Conservation (phyloP, 2,329 filamentous ascomycete species). For the Orbilia brochopaga region DNA sequence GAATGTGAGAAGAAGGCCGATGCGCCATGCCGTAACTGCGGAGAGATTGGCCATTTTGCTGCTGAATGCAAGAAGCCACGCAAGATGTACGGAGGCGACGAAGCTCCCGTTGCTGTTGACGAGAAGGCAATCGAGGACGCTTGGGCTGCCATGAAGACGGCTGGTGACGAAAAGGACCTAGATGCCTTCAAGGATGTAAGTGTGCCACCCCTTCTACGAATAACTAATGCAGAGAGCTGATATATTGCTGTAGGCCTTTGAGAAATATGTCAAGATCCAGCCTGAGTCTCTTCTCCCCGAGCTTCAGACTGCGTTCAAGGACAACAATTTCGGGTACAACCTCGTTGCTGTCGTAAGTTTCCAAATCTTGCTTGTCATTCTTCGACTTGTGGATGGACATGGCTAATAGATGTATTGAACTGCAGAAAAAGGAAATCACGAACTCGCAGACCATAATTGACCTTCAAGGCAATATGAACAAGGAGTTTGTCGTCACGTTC, state of each 20-base stretch:
- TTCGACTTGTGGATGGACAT: not conserved
- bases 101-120: not conserved
- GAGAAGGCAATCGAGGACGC: slow-evolving; percentile 61
- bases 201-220: slow-evolving; percentile 55
- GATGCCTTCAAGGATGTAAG: slow-evolving; percentile 68
- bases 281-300: slow-evolving; percentile 67
- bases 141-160: slow-evolving; percentile 65
- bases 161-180: slow-evolving; percentile 65
- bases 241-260: slow-evolving; percentile 55
- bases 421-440: slow-evolving; percentile 63
- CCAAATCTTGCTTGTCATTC: not conserved
- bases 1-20: slow-evolving; percentile 35
- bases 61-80: slow-evolving; percentile 66
- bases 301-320: slow-evolving; percentile 68
- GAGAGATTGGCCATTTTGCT: slow-evolving; percentile 66
- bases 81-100: slow-evolving; percentile 52
- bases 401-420: not conserved
- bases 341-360: slow-evolving; percentile 65
- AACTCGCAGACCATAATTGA: slow-evolving; percentile 73
- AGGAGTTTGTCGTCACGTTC: slow-evolving; percentile 69
- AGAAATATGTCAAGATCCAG: slow-evolving; percentile 67
- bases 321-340: slow-evolving; percentile 64
- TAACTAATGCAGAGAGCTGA: not conserved
- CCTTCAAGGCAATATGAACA: slow-evolving; percentile 70
- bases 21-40: slow-evolving; percentile 66